phyloP scores from a whole-genome alignment of 148 eudicot genomes.

The Rhododendron griersonianum region DNA sequence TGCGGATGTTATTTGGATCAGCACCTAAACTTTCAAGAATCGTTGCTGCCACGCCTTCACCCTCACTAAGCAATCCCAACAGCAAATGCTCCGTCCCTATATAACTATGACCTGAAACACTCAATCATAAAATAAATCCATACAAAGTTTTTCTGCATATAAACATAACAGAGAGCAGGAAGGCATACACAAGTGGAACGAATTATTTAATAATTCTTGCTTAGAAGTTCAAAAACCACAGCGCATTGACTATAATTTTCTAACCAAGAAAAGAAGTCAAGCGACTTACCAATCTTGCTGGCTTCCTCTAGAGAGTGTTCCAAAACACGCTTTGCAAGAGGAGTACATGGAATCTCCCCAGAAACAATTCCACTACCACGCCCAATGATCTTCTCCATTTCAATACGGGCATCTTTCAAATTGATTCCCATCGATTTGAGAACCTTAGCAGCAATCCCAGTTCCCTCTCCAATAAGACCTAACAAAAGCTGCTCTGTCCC shows the following conservation, averaged over 20 bases:
- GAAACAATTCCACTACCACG: constrained; percentile 94
- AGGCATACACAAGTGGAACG: background rate
- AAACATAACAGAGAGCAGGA: background rate
- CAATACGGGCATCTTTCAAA: constrained; percentile 92
- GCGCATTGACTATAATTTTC: background rate
- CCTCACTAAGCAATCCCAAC: constrained; percentile 91
- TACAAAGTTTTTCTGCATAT: background rate
- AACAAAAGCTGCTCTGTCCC: constrained; percentile 92
- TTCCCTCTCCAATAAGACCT: constrained; percentile 98
- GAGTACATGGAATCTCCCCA: constrained; percentile 87
- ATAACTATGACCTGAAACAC: constrained; percentile 49
- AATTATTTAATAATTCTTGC: background rate
- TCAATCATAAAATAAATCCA: background rate
- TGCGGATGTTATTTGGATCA: constrained; percentile 79
- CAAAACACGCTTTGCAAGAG: constrained; percentile 94
- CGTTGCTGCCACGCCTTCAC: constrained; percentile 93
- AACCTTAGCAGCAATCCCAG: constrained; percentile 98
- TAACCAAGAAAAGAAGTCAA: background rate
- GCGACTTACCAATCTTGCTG: constrained; percentile 67
- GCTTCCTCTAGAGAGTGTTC: constrained; percentile 93
- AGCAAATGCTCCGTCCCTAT: constrained; percentile 96
- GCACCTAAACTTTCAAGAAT: constrained; percentile 89
- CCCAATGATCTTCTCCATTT: constrained; percentile 93
- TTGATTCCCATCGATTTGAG: constrained; percentile 94
- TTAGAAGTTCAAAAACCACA: background rate